Base-by-base conservation (phyloP, 495 filamentous ascomycete species). In the Hypoxylon subgilvum region DNA sequence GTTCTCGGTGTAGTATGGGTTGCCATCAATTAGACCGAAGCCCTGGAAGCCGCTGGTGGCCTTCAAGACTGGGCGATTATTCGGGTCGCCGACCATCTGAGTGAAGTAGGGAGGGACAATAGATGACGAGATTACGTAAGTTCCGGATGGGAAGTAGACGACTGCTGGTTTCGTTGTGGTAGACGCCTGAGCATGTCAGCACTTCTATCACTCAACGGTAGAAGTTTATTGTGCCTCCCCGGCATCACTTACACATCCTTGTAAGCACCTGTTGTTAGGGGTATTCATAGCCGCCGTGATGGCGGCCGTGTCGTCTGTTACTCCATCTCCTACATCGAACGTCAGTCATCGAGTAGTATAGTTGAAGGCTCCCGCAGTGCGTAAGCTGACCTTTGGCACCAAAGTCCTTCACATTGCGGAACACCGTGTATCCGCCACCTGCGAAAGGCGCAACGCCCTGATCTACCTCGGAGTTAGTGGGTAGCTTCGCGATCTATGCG, bases 261-360 rank as follows among this genome's bases (percentile, higher is more conserved):
- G 79, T 32, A 86, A 88, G 66, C 92, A 96, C 10, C 91, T 90
- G 55, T 82, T 82, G 14, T 90, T 88, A 14, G 84, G 84, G 16
- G 84, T 82, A 16, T 83, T 81, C 62, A 96, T 89, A 16, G 92
- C 92, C 39, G 77, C 70, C 63, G 95, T 94, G 74, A 96, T 95
- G 0, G 92, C 90, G 28, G 69, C 84, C 2, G 91, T 92, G 68
- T 96, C 92, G 66, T 96, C 91, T 1, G 89, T 90, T 19, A 65
- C 54, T 18, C 76, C 76, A 58, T 78, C 77, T 49, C 75, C 72
- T 74, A 38, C 40, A 16, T n/a, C 30, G 19, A 47, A 30, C 4
- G 28, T 62, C 31, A 62, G 58, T 32, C 2, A 39, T 51, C 41
- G 19, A n/a, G 19, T 0, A 22, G 17, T 69, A n/a, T n/a, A n/a